phyloP scores from a whole-genome alignment of 169 alveolate genomes.

The Plasmodium berghei region DNA sequence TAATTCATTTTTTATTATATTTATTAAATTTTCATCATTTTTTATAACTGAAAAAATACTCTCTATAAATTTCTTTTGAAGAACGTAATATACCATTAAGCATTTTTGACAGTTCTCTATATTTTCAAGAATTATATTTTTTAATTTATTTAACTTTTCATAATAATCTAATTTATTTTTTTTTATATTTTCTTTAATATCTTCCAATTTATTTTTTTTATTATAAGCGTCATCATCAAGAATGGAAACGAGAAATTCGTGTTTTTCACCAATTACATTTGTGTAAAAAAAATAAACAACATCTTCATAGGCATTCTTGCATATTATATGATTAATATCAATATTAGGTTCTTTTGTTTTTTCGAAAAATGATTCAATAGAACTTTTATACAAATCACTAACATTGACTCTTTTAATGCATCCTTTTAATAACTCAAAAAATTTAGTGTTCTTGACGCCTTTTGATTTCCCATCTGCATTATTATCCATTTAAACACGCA shows the following conservation, averaged over 20 bases:
- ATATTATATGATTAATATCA: slow-evolving; percentile 34
- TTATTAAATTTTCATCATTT: slow-evolving; percentile 37
- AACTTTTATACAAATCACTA: slow-evolving; percentile 17
- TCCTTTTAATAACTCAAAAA: slow-evolving; percentile 44
- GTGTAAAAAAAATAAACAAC: slow-evolving; percentile 41
- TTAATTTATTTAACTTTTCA: slow-evolving; percentile 19
- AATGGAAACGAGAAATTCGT: slow-evolving; percentile 34
- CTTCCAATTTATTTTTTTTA: slow-evolving; percentile 10
- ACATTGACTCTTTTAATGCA: slow-evolving; percentile 30
- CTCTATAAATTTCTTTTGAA: slow-evolving; percentile 54
- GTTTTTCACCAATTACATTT: slow-evolving; percentile 27
- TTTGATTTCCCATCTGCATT: slow-evolving; percentile 15
- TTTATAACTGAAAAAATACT: slow-evolving; percentile 12
- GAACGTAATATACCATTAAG: slow-evolving; percentile 53
- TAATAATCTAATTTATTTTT: slow-evolving; percentile 13
- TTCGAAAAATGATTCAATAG: slow-evolving; percentile 32
- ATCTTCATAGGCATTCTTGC: slow-evolving; percentile 38
- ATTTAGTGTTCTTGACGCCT: slow-evolving; percentile 14
- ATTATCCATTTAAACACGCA: slow-evolving; percentile 45
- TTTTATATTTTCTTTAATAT: slow-evolving; percentile 4
- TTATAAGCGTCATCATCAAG: slow-evolving; percentile 11
- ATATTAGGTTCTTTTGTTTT: slow-evolving; percentile 13
- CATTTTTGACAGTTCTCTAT: slow-evolving; percentile 60
- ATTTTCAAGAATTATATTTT: slow-evolving; percentile 37
- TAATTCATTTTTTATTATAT: slow-evolving; percentile 47